Evolutionary conservation across 352 stramenopile species (phyloP), one percentile per base, ranked within the genome.

Genomic region (Globisporangium solare): DNA sequence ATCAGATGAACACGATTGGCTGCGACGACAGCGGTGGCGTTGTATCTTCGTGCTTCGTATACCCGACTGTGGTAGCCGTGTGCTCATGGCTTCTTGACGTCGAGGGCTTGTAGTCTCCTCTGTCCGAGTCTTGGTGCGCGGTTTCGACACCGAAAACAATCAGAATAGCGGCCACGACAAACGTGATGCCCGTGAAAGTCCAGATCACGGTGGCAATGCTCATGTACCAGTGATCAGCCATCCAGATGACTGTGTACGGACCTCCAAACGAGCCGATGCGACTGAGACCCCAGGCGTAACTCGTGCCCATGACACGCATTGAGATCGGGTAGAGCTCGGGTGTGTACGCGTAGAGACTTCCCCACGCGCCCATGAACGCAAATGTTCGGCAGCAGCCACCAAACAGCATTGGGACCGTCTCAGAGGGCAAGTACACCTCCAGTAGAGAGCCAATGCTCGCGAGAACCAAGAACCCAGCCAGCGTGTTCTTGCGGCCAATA

Each of bases 301-400:
- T 43, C 17, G 47, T 51, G 1, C 63, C 63, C 47, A 56, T 61
- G 18, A 51, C 63, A 11, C 63, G 51, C 27, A 70, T 58, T 3
- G 31, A 24, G 18, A 60, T 64, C 17, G 63, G 59, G 52, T 70
- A 70, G 24, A 67, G 61, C 45, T 70, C 63, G 14, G 58, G 63
- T 13, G 63, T 70, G 59, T 67, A 70, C 41, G 63, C 59, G 43
- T 67, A 67, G 20, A 70, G 45, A 8, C 58, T 52, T 17, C 63
- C 59, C 63, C 63, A 64, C 8, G 58, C 58, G 2, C 63, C 63
- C 48, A 66, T 58, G 43, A 63, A 61, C 14, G 31, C 49, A 35
- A 54, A 45, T 6, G 13, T 43, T 18, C 39, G 12, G 39, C 39
- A 43, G 17, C 39, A 43, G 12, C 58, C 51, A 6, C 17, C 11